These are phyloP conservation scores for Austroboletus novae-zelandiae DNA, from an alignment of 1,284 basidiomycete species.

Conservation along the genomic window DNA sequence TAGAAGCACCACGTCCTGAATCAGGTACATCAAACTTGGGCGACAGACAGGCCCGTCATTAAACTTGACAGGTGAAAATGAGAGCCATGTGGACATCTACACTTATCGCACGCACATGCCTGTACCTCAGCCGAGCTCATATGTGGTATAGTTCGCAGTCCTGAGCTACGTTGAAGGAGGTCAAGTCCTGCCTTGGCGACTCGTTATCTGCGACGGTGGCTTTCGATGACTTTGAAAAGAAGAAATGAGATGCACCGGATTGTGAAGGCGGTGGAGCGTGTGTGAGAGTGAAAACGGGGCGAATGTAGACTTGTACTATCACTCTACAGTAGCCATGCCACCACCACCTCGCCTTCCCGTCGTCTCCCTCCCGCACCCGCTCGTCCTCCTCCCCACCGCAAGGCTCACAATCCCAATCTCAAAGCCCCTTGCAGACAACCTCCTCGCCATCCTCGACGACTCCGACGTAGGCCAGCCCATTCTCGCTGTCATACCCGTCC, in stretches of 20 bases:
- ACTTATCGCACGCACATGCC: too few species aligned
- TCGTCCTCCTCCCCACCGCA: constrained; percentile 65
- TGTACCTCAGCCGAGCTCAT: too few species aligned
- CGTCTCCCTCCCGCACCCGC: constrained; percentile 60
- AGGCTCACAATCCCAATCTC: constrained; percentile 61
- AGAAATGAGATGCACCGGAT: not conserved
- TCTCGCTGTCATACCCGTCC: constrained; percentile 62
- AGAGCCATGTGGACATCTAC: too few species aligned
- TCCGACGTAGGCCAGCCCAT: constrained; percentile 58
- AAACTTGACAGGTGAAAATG: too few species aligned
- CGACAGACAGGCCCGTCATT: too few species aligned
- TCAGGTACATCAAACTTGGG: too few species aligned
- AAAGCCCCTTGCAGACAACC: constrained; percentile 52
- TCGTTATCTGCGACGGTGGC: too few species aligned
- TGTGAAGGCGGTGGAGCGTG: not conserved
- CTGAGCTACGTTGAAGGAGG: too few species aligned
- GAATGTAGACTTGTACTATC: not conserved
- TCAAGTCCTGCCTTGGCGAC: too few species aligned
- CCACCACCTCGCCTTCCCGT: constrained; percentile 48
- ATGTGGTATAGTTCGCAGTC: too few species aligned
- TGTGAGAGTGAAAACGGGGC: not conserved
- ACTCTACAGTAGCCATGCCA: constrained; percentile 15
- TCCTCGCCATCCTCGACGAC: constrained; percentile 59
- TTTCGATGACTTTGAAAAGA: too few species aligned
- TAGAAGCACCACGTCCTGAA: too few species aligned